A percentile compares a stretch with the other conserved stretches of the same genome.
These are phyloP conservation scores for Coniochaeta sp. DNA, from an alignment of 2,329 filamentous ascomycete genomes.

Conservation along the genomic window DNA sequence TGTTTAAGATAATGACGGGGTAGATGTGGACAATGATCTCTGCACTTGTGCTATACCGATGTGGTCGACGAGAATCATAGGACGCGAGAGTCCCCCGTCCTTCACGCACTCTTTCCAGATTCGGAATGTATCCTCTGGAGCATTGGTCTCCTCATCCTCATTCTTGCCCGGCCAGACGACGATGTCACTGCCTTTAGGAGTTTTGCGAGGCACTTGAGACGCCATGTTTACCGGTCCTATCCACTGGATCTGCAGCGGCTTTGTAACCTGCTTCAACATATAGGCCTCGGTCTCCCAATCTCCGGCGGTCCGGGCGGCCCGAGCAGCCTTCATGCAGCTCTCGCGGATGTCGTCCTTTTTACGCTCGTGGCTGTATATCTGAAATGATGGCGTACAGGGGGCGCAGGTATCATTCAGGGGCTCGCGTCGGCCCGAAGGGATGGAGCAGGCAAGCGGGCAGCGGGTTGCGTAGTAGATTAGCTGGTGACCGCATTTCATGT, in stretches of 20 bases:
- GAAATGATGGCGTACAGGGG: conserved; percentile 8
- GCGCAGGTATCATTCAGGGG: conserved; percentile 10
- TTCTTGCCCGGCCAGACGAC: conserved; percentile 1
- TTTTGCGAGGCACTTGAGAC: too few relatives aligned
- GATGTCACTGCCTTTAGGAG: not conserved
- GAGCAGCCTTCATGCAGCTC: conserved; percentile 29
- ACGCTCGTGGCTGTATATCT: conserved; percentile 5
- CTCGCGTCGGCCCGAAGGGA: conserved; percentile 4
- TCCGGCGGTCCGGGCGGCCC: conserved; percentile 43
- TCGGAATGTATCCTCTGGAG: not conserved
- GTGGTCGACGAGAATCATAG: not conserved
- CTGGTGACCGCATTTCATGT: conserved; percentile 9
- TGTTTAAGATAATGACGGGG: not conserved
- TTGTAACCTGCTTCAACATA: too few relatives aligned
- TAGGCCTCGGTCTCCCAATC: conserved; percentile 15
- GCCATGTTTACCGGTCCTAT: too few relatives aligned
- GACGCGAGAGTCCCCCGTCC: not conserved
- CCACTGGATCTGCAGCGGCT: too few relatives aligned
- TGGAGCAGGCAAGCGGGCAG: conserved; percentile 3
- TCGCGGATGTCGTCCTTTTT: conserved; percentile 5
- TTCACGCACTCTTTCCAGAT: not conserved
- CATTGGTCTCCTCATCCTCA: not conserved
- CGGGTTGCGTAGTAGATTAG: conserved; percentile 8
- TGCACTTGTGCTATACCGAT: not conserved
- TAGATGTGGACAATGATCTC: not conserved